Evolutionary conservation across 106 monocot species (phyloP).

Genomic region (Acanthochlamys bracteata): DNA sequence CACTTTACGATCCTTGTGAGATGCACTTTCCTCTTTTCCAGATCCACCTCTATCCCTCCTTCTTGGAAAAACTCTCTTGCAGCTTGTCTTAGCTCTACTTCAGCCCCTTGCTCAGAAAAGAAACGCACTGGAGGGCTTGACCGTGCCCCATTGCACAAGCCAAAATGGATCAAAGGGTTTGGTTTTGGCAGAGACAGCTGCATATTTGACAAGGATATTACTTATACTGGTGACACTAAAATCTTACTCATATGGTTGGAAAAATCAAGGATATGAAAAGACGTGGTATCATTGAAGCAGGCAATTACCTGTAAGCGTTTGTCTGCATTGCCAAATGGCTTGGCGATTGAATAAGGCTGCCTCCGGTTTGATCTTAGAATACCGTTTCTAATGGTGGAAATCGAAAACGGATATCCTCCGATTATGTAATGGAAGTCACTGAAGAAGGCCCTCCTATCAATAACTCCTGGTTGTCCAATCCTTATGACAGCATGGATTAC

Average conservation of each 20-base stretch:
- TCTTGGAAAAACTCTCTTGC: slow-evolving; percentile 70
- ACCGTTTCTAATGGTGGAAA: slow-evolving; percentile 76
- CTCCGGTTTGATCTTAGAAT: slow-evolving; percentile 78
- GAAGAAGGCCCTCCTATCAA: slow-evolving; percentile 68
- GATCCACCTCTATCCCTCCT: slow-evolving; percentile 64
- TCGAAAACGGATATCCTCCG: slow-evolving; percentile 79
- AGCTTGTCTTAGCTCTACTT: slow-evolving; percentile 63
- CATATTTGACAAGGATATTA: background rate
- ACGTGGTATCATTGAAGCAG: no score
- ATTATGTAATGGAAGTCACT: slow-evolving; percentile 79
- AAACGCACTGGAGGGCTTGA: slow-evolving; percentile 72
- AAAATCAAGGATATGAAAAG: no score
- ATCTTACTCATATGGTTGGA: no score
- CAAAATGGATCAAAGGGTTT: slow-evolving; percentile 90
- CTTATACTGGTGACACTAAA: no score
- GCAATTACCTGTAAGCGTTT: slow-evolving; percentile 49
- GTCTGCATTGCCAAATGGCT: slow-evolving; percentile 57
- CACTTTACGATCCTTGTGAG: slow-evolving; percentile 78
- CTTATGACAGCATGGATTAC: slow-evolving; percentile 73
- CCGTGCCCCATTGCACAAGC: slow-evolving; percentile 58
- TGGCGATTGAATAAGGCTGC: slow-evolving; percentile 64
- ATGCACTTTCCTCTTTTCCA: slow-evolving; percentile 62
- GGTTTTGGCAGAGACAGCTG: slow-evolving; percentile 52
- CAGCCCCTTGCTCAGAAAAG: slow-evolving; percentile 64
- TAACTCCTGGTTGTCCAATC: slow-evolving; percentile 52